phyloP scores from a whole-genome alignment of 2,329 filamentous ascomycete genomes.

The Diaporthe sp. region DNA sequence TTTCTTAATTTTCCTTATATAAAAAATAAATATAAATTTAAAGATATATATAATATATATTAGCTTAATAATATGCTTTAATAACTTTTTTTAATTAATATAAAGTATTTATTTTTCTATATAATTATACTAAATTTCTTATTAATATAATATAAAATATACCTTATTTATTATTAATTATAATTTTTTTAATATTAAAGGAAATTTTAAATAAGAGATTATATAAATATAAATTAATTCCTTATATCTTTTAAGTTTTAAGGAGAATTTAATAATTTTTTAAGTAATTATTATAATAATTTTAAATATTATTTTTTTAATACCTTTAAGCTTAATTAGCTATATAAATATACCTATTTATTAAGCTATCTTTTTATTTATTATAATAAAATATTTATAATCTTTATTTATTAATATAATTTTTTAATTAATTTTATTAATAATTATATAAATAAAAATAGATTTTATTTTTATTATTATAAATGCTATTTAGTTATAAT shows the following conservation, averaged over 20 bases:
- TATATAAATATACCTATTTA: not conserved
- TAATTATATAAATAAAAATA: conserved; percentile 1
- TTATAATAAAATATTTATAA: not conserved
- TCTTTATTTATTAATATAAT: not conserved
- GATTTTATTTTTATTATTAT: not conserved
- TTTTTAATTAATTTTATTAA: not conserved
- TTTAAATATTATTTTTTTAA: not conserved
- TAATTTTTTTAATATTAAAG: not conserved
- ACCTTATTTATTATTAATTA: not conserved
- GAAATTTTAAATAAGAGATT: not conserved
- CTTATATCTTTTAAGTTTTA: not conserved
- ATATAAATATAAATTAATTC: not conserved
- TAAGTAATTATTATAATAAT: not conserved
- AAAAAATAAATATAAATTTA: not conserved
- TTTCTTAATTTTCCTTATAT: not conserved
- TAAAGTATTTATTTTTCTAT: not conserved
- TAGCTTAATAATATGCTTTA: not conserved
- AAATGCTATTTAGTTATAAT: not conserved
- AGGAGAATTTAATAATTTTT: not conserved
- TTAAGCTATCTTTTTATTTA: not conserved
- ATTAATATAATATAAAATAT: not conserved
- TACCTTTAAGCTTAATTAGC: not conserved
- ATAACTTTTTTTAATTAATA: not conserved
- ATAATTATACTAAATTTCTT: not conserved
- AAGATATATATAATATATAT: not conserved